Evolutionary conservation across 1,284 basidiomycete genomes (phyloP).

Genomic region (Pseudozyma thailandica): DNA sequence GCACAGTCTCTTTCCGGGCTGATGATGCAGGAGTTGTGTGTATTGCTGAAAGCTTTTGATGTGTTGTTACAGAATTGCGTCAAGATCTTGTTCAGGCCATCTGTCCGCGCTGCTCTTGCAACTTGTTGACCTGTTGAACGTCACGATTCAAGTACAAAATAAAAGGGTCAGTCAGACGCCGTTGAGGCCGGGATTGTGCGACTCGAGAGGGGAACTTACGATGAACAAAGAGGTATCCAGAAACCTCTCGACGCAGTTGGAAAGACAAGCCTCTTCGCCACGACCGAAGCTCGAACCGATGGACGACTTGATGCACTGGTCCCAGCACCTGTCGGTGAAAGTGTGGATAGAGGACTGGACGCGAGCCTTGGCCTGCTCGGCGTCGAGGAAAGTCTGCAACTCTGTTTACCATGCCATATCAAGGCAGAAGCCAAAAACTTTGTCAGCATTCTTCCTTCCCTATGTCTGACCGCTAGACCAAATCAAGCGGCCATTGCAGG

Average conservation of each 20-base stretch:
- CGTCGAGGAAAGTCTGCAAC: constrained; percentile 82
- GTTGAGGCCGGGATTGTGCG: too few relatives aligned
- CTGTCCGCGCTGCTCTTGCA: constrained; percentile 72
- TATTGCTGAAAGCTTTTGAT: constrained; percentile 10
- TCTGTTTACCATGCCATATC: constrained; percentile 70
- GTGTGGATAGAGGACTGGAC: constrained; percentile 74
- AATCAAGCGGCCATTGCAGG: too few relatives aligned
- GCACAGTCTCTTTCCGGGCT: too few relatives aligned
- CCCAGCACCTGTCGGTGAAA: constrained; percentile 63
- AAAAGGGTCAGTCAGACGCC: too few relatives aligned
- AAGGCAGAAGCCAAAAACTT: not conserved
- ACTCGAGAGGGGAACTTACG: constrained; percentile 31
- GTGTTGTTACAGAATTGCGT: constrained; percentile 24
- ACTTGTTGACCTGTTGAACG: constrained; percentile 73
- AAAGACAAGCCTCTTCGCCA: constrained; percentile 83
- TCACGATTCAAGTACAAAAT: not conserved
- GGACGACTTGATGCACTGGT: constrained; percentile 84
- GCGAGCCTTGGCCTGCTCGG: constrained; percentile 85
- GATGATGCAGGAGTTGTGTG: constrained; percentile 10
- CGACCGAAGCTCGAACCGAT: constrained; percentile 86
- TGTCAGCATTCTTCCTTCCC: too few relatives aligned
- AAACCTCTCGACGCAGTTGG: constrained; percentile 92
- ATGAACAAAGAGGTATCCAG: constrained; percentile 80
- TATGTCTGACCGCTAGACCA: too few relatives aligned
- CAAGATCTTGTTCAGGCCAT: constrained; percentile 11